Conservation (phyloP, 2,329 filamentous ascomycete genomes). For the Fusarium stilboides region DNA sequence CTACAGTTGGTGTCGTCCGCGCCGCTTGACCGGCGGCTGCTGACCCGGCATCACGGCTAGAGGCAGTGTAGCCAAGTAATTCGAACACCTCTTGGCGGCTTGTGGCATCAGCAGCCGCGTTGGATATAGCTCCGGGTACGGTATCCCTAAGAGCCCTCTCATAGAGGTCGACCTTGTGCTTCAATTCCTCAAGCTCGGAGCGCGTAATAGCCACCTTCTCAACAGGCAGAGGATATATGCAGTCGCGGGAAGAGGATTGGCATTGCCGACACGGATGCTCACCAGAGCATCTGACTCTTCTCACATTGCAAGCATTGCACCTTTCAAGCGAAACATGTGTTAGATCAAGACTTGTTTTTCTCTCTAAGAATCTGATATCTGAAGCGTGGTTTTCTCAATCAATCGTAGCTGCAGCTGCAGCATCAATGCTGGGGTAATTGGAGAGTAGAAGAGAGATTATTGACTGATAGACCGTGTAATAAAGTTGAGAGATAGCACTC, state of each 20-base stretch:
- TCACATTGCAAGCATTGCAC: constrained; percentile 68
- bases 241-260: constrained; percentile 59
- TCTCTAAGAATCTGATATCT: constrained; percentile 3
- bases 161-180: constrained; percentile 57
- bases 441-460: constrained; percentile 1
- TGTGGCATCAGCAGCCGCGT: constrained; percentile 49
- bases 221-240: constrained; percentile 62
- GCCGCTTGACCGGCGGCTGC: constrained; percentile 20
- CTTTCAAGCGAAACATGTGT: constrained; percentile 49
- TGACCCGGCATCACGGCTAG: constrained; percentile 25
- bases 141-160: constrained; percentile 58
- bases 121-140: constrained; percentile 49
- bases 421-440: neutral
- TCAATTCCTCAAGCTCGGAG: constrained; percentile 60
- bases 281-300: constrained; percentile 68
- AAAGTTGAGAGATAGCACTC: neutral
- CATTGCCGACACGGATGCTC: constrained; percentile 65
- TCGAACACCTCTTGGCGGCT: constrained; percentile 55
- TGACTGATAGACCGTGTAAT: constrained; percentile 1
- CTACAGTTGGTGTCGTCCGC: constrained; percentile 23
- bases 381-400: constrained; percentile 1
- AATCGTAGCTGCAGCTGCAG: neutral
- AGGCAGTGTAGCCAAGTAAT: constrained; percentile 45
- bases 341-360: constrained; percentile 28
- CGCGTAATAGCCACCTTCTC: constrained; percentile 62